Evolutionary conservation across 1,284 basidiomycete genomes (phyloP).

Genomic region (Veloporphyrellus conicus): DNA sequence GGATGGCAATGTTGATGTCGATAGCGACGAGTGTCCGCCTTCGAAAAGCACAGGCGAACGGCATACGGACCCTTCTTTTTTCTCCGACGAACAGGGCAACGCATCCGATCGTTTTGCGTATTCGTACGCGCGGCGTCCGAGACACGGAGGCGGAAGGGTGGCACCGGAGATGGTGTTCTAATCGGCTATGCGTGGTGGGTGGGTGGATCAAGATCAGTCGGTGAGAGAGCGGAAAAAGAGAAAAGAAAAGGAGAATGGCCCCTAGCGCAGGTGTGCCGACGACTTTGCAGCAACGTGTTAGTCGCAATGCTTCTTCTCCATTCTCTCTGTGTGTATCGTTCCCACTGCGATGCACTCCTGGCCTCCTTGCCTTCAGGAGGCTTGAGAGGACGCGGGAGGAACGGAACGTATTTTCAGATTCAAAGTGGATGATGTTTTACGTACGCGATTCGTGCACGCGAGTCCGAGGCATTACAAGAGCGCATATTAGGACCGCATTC

Average conservation of each 20-base stretch:
- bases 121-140: not conserved
- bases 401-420: not conserved
- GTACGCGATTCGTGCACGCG: conserved; percentile 1
- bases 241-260: conserved; percentile 1
- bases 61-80: conserved; percentile 7
- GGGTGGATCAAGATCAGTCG: conserved; percentile 4
- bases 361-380: conserved; percentile 8
- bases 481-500: conserved; percentile 1
- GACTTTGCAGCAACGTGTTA: conserved; percentile 24
- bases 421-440: not conserved
- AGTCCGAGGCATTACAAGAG: conserved; percentile 15
- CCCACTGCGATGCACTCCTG: conserved; percentile 5
- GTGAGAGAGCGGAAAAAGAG: not conserved
- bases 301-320: conserved; percentile 23
- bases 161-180: not conserved
- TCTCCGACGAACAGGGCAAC: not conserved
- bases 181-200: conserved; percentile 5
- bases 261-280: conserved; percentile 10
- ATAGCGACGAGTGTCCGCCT: not conserved
- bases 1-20: not conserved
- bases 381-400: not conserved
- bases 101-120: conserved; percentile 3
- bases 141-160: not conserved
- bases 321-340: conserved; percentile 9
- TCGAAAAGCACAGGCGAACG: conserved; percentile 1